Conservation (phyloP, 2,329 filamentous ascomycete genomes). For the Fonsecaea pedrosoi region DNA sequence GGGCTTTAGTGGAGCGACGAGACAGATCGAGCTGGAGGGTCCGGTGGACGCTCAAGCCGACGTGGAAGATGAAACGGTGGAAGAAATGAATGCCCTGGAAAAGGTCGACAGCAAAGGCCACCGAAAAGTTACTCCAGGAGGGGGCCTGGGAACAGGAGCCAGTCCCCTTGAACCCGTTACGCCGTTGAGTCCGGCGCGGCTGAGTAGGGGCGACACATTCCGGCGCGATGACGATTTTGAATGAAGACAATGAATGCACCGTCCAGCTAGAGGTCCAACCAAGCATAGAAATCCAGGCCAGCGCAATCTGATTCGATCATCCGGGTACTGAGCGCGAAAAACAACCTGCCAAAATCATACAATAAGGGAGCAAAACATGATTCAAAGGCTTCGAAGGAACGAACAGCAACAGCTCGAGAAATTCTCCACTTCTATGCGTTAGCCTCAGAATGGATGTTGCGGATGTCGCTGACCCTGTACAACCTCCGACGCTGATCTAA, state of each 20-base stretch:
- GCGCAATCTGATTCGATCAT: background rate
- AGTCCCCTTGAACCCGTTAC: conserved; percentile 58
- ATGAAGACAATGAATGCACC: conserved; percentile 41
- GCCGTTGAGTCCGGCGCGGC: conserved; percentile 51
- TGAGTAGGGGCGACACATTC: conserved; percentile 44
- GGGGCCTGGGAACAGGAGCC: conserved; percentile 41
- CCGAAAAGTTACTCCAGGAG: conserved; percentile 35
- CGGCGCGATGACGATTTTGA: conserved; percentile 57
- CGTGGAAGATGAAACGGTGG: conserved; percentile 38
- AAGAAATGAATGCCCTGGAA: conserved; percentile 37
- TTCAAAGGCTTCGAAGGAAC: background rate
- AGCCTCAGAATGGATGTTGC: too few species aligned
- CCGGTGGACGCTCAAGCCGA: conserved; percentile 54
- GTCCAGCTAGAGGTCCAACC: background rate
- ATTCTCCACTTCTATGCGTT: too few species aligned
- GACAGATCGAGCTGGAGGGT: conserved; percentile 30
- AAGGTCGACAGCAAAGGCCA: conserved; percentile 32
- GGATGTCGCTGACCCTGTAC: too few species aligned
- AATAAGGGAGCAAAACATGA: background rate
- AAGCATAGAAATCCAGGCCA: background rate
- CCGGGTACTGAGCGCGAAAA: background rate
- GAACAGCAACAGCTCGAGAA: background rate
- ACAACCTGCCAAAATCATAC: background rate
- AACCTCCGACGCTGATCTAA: too few species aligned
- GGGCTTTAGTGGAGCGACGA: conserved; percentile 36